Base-by-base conservation (phyloP, 768 basidiomycete genomes). In the Basidioascus undulatus region DNA sequence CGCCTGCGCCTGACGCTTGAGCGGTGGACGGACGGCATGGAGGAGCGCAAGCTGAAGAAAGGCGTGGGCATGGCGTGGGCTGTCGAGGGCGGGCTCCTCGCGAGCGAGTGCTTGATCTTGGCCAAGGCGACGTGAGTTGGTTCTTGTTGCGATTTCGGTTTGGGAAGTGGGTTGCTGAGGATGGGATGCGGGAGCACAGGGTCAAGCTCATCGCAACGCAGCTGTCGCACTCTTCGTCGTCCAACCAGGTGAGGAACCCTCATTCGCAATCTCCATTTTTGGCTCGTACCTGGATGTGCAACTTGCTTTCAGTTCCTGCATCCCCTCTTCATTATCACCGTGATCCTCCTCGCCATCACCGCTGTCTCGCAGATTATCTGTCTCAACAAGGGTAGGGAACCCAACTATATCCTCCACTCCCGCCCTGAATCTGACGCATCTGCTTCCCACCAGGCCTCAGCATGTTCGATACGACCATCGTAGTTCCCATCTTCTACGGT, bases 401-500 rank as follows among this genome's bases (percentile, higher is more conserved):
- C 80, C 8, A 87, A 87, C 49, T 86, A 84, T 52, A n/a, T 3
- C 16, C 25, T 81, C 78, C 15, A 82, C 80, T 0, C 59, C 16
- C 9, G 2, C 19, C 24, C 8, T 7, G 10, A 11, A 32, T 19
- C 40, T 35, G 37, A 41, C 18, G 20, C 5, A 5, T 12, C 20
- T 25, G 18, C 24, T 3, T 30, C 12, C 1, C 3, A 9, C 35
- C 42, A 37, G 25, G 44, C 45, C 36, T 44, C 41, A n/a, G 44
- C 4, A 28, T 45, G 10, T 34, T 30, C 32, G 44, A 59, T 43
- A 57, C 56, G 5, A 57, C 58, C 12, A 49, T 92, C 1, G 83
- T 92, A 15, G 86, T 92, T 0, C 87, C 89, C 0, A 75, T 87
- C 12, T 92, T 94, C 55, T 94, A 89, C 54, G 83, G 83, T 9